Conservation (phyloP, 2,329 filamentous ascomycete genomes). For the Colletotrichum agaves region DNA sequence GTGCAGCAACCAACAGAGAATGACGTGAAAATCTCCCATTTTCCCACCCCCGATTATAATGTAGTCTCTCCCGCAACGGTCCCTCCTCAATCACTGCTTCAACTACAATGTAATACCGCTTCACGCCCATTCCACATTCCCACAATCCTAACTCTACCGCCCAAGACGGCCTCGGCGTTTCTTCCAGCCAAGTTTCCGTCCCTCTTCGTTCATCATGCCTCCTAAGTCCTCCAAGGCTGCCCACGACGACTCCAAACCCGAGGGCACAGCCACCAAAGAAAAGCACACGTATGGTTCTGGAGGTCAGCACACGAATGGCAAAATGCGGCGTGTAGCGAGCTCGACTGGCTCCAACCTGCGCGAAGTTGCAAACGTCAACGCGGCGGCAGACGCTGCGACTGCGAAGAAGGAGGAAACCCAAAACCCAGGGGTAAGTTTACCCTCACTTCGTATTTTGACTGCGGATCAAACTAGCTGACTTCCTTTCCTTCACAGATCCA, state of each 20-base stretch:
- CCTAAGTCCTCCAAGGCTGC: conserved; percentile 58
- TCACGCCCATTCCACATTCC: conserved; percentile 54
- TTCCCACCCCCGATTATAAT: neutral
- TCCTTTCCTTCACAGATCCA: conserved; percentile 57
- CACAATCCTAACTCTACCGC: conserved; percentile 57
- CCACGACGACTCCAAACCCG: conserved; percentile 57
- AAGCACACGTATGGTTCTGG: conserved; percentile 51
- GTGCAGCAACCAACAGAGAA: conserved; percentile 34
- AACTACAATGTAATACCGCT: conserved; percentile 31
- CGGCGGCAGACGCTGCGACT: conserved; percentile 41
- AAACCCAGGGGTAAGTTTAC: conserved; percentile 33
- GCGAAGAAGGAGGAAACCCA: conserved; percentile 33
- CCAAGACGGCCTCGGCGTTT: conserved; percentile 11
- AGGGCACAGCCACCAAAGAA: conserved; percentile 54
- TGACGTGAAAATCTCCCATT: conserved; percentile 36
- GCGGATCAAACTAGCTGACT: conserved; percentile 18
- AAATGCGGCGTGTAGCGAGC: conserved; percentile 66
- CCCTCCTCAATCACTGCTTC: conserved; percentile 7
- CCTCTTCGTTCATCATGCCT: conserved; percentile 50
- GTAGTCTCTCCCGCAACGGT: conserved; percentile 7
- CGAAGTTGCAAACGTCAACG: conserved; percentile 44
- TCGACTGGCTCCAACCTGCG: conserved; percentile 52
- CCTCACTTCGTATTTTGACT: conserved; percentile 13
- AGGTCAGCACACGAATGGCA: conserved; percentile 57
- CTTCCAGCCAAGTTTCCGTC: neutral